phyloP scores from a whole-genome alignment of 2,329 filamentous ascomycete genomes.

The Neonectria coccinea region DNA sequence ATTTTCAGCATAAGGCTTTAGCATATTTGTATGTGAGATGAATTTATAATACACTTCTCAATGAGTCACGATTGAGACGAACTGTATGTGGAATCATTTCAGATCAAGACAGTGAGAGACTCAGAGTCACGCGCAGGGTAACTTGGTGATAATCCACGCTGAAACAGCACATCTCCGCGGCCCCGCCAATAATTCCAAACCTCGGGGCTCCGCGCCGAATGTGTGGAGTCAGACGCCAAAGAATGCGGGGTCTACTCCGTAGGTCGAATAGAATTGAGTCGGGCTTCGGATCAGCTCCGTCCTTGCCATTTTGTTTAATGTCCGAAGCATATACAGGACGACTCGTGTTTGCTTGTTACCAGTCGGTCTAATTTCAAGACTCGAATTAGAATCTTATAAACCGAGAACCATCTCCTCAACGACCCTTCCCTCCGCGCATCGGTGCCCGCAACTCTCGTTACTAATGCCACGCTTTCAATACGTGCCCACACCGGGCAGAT shows the following conservation, averaged over 20 bases:
- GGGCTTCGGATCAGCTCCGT: neutral
- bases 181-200: constrained; percentile 18
- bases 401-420: neutral
- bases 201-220: constrained; percentile 13
- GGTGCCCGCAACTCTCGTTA: constrained; percentile 14
- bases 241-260: constrained; percentile 21
- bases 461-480: constrained; percentile 20
- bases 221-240: constrained; percentile 1
- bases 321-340: neutral
- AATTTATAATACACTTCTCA: neutral
- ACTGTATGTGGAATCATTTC: neutral
- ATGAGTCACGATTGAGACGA: neutral
- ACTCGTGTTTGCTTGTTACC: neutral
- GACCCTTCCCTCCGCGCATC: neutral
- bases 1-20: too few species aligned
- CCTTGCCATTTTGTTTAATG: neutral
- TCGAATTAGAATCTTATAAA: neutral
- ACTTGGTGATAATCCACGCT: neutral
- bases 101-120: neutral
- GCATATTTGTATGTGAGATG: neutral
- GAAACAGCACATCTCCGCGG: constrained; percentile 15
- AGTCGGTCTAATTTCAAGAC: neutral
- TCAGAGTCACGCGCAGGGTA: neutral
- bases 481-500: constrained; percentile 23
- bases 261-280: too few species aligned